Percentiles rank a stretch among this genome's conserved stretches.
Conservation (phyloP, 306 rosid species). For the Lathyrus aphaca region DNA sequence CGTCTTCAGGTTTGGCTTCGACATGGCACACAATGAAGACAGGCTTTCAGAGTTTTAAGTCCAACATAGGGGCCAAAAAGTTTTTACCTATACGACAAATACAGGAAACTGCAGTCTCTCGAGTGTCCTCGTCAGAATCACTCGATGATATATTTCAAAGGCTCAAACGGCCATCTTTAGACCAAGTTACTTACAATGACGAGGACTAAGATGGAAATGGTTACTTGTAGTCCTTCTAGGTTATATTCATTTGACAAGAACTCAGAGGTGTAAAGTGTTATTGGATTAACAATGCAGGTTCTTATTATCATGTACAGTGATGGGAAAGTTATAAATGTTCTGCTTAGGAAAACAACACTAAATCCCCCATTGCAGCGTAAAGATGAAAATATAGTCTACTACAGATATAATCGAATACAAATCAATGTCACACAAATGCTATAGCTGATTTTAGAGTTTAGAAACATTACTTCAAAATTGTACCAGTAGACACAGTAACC, state of each 20-base stretch:
- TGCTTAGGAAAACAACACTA: constrained; percentile 26
- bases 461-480: constrained; percentile 26
- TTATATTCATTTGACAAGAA: constrained; percentile 41
- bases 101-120: constrained; percentile 58
- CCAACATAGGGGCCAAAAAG: constrained; percentile 69
- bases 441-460: constrained; percentile 30
- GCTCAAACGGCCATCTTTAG: constrained; percentile 63
- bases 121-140: constrained; percentile 65
- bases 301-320: constrained; percentile 55
- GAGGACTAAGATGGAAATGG: constrained; percentile 48
- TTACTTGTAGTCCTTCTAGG: constrained; percentile 43
- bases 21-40: constrained; percentile 82
- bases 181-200: constrained; percentile 43
- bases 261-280: constrained; percentile 24
- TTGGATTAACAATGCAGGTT: constrained; percentile 44
- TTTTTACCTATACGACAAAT: constrained; percentile 69
- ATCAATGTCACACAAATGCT: constrained; percentile 28
- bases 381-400: constrained; percentile 33
- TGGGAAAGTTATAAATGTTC: constrained; percentile 35
- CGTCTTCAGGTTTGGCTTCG: constrained; percentile 66
- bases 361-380: constrained; percentile 32
- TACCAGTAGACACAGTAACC: constrained; percentile 12
- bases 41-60: constrained; percentile 80
- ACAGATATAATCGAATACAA: constrained; percentile 36
- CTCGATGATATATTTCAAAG: constrained; percentile 82